A percentile compares a stretch with the other conserved stretches of the same genome.
Conservation (phyloP, 2,329 filamentous ascomycete species). For the Stenocarpella maydis region DNA sequence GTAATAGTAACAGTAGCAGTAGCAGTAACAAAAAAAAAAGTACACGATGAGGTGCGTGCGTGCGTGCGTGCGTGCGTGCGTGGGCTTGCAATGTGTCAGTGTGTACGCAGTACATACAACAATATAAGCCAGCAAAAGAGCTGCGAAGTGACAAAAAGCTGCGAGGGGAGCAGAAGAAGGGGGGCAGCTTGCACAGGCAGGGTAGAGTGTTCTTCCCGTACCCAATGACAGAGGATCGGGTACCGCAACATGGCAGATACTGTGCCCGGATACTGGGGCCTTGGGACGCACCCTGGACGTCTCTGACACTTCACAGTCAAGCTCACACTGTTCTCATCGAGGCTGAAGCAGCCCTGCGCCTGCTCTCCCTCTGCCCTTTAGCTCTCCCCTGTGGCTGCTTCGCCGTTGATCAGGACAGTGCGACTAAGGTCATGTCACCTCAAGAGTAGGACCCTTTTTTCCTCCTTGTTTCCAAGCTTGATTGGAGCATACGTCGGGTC, state of each 20-base stretch:
- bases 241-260: slow-evolving; percentile 4
- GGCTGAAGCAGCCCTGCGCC: slow-evolving; percentile 7
- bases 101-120: too few species aligned
- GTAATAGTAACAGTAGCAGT: too few species aligned
- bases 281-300: not conserved
- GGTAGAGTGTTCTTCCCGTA: too few species aligned
- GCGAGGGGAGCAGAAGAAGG: not conserved
- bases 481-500: not conserved
- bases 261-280: slow-evolving; percentile 3
- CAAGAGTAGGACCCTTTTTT: slow-evolving; percentile 10
- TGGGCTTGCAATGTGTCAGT: too few species aligned
- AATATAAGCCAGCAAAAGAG: too few species aligned
- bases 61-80: too few species aligned
- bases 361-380: not conserved
- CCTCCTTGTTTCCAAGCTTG: not conserved
- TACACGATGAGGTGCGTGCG: too few species aligned
- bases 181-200: not conserved
- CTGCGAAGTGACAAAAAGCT: too few species aligned
- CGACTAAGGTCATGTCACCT: slow-evolving; percentile 4
- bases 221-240: not conserved
- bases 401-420: slow-evolving; percentile 22
- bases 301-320: slow-evolving; percentile 17
- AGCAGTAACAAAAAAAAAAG: not conserved
- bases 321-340: not conserved
- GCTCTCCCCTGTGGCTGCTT: not conserved